Base-by-base conservation (phyloP, 2,329 filamentous ascomycete species). In the Exophiala sp. region DNA sequence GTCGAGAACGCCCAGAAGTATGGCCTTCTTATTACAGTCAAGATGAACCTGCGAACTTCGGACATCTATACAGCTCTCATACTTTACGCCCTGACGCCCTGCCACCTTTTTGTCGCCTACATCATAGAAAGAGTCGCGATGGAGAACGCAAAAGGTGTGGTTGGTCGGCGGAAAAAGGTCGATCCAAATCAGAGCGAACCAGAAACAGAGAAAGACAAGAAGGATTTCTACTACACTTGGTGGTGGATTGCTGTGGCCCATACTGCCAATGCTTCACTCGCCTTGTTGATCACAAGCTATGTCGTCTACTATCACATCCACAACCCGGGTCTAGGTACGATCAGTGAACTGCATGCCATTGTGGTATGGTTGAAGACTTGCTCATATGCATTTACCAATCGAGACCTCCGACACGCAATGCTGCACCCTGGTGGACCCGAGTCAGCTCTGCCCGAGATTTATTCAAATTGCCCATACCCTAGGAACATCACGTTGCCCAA, bases 301-400 rank as follows among this genome's bases (percentile, higher is more conserved):
- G 84, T 91, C 14, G 91, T 99, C 14, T 99, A 96, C 75, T 92
- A 86, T 71, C 81, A 88, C 69, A 89, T 99, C 62, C 84, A 95
- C 71, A 94, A 99, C 71, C 94, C 94, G 0, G 81, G 95, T 14
- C 95, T 99, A 63, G 94, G 94, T 39, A 96, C 91, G 0, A 75
- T 96, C 45, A 91, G 88, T 60, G 89, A 97, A 71, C 74, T 95
- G 57, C 94, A 99, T 69, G 91, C 91, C 60, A 85, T 97, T 65
- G 88, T 97, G 51, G 91, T 97, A 47, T 96, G 91, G 86, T 81
- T 99, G 65, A 99, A 99, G 76, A 91, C 88, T 32, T 89, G 90
- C 60, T 96, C 91, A 0, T 99, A 97, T 68, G 94, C 92, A 20
- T 88, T 97, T 65, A 97, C 94, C 21, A 99, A 99, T 71, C 86